These are phyloP conservation scores for Hyaloscypha hepaticicola DNA, from an alignment of 495 filamentous ascomycete species.

Conservation along the genomic window DNA sequence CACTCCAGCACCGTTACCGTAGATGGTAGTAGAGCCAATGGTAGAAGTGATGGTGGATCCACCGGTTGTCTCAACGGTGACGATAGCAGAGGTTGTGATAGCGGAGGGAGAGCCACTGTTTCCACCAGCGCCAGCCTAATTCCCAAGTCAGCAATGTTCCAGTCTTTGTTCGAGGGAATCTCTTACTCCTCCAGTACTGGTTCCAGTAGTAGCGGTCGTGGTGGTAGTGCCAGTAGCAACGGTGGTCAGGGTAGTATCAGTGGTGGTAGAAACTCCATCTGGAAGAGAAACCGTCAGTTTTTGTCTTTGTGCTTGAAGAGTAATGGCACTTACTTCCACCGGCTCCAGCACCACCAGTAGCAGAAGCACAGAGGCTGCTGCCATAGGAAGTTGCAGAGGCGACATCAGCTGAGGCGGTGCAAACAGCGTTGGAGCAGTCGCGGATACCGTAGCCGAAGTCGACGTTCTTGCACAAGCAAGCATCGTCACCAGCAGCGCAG, in stretches of 20 bases:
- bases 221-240: slow-evolving; percentile 13
- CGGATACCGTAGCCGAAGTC: slow-evolving; percentile 75
- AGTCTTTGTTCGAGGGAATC: background rate
- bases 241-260: slow-evolving; percentile 10
- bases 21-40: slow-evolving; percentile 27
- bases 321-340: background rate
- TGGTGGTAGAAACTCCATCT: slow-evolving; percentile 10
- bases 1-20: slow-evolving; percentile 5
- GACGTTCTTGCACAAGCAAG: slow-evolving; percentile 67
- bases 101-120: slow-evolving; percentile 21
- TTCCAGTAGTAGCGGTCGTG: slow-evolving; percentile 6
- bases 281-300: background rate
- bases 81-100: slow-evolving; percentile 28
- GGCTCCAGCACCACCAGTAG: slow-evolving; percentile 4
- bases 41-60: slow-evolving; percentile 21
- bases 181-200: slow-evolving; percentile 17
- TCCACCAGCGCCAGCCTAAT: slow-evolving; percentile 1
- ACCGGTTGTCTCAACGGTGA: slow-evolving; percentile 19
- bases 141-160: background rate
- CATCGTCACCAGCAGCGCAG: slow-evolving; percentile 55
- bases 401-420: slow-evolving; percentile 38
- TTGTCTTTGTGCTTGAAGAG: background rate
- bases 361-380: slow-evolving; percentile 19
- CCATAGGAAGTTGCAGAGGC: slow-evolving; percentile 30
- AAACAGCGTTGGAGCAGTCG: slow-evolving; percentile 73